Evolutionary conservation across 495 filamentous ascomycete genomes (phyloP).

Genomic region (Hypoxylon perforatum): DNA sequence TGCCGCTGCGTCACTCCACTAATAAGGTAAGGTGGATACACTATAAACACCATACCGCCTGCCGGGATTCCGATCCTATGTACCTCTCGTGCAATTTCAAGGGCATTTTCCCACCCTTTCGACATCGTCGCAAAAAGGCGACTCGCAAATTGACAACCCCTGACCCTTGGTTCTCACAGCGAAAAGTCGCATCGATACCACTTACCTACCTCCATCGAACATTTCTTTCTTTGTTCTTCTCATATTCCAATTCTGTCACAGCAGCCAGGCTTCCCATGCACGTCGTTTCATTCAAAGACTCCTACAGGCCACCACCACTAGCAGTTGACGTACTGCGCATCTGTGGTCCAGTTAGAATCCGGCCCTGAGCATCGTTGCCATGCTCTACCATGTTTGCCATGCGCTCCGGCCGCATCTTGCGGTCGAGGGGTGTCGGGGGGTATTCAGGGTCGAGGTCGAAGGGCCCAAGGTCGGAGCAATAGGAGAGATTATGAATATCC

Average conservation of each 20-base stretch:
- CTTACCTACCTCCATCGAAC: slow-evolving; percentile 33
- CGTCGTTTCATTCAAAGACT: slow-evolving; percentile 34
- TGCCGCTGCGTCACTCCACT: slow-evolving; percentile 33
- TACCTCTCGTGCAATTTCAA: slow-evolving; percentile 27
- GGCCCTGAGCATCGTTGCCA: slow-evolving; percentile 30
- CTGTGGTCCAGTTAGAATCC: slow-evolving; percentile 31
- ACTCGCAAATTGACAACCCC: slow-evolving; percentile 5
- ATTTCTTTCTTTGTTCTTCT: slow-evolving; percentile 37
- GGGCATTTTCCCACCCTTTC: slow-evolving; percentile 13
- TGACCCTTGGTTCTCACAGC: not conserved
- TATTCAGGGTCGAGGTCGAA: not conserved
- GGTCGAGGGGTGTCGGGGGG: not conserved
- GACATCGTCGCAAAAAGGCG: no score
- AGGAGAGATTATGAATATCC: slow-evolving; percentile 18
- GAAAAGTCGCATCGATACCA: slow-evolving; percentile 12
- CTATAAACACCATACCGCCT: slow-evolving; percentile 10
- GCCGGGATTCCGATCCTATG: slow-evolving; percentile 35
- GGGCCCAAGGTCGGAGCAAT: slow-evolving; percentile 4
- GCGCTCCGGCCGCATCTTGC: slow-evolving; percentile 32
- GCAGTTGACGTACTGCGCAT: slow-evolving; percentile 35
- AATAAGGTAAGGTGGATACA: slow-evolving; percentile 34
- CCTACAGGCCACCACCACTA: slow-evolving; percentile 28
- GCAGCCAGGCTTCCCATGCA: slow-evolving; percentile 31
- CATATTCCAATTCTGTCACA: slow-evolving; percentile 36
- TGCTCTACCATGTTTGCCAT: slow-evolving; percentile 29